Conservation (phyloP, 495 filamentous ascomycete species). For the Tuber aestivum region DNA sequence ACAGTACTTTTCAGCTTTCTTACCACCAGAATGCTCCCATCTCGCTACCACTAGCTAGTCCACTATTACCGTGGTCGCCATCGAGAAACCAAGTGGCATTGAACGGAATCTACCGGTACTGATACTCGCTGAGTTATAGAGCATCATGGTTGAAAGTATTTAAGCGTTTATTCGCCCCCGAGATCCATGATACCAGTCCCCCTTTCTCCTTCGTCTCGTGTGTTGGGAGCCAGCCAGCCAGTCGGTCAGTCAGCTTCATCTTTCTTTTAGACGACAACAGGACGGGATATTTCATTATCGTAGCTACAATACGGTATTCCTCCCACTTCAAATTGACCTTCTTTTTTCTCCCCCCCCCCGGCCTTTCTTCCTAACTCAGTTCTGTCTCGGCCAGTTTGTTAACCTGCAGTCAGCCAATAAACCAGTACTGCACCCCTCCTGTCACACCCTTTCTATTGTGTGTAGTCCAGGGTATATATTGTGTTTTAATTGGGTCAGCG, state of each 20-base stretch:
- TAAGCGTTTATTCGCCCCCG: neutral
- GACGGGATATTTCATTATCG: constrained; percentile 4
- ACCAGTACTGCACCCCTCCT: neutral
- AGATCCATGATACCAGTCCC: neutral
- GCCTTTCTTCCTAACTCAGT: neutral
- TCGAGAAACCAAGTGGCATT: neutral
- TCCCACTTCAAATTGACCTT: neutral
- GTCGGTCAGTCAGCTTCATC: neutral
- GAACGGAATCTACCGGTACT: neutral
- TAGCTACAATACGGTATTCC: neutral
- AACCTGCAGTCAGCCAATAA: constrained; percentile 3
- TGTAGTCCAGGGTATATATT: neutral
- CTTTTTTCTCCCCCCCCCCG: neutral
- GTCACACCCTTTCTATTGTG: neutral
- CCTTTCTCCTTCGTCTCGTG: neutral
- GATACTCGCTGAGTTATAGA: neutral
- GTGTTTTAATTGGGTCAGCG: neutral
- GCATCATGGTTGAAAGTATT: neutral
- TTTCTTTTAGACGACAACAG: neutral
- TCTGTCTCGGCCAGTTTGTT: constrained; percentile 3
- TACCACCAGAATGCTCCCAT: neutral
- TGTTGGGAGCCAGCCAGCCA: neutral
- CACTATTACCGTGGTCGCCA: neutral
- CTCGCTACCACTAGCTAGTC: neutral
- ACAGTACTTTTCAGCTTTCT: neutral